Evolutionary conservation across 225 moss, liverwort and hornwort species (phyloP), one percentile per base, ranked within the genome.

Genomic region (Pleurozium schreberi): DNA sequence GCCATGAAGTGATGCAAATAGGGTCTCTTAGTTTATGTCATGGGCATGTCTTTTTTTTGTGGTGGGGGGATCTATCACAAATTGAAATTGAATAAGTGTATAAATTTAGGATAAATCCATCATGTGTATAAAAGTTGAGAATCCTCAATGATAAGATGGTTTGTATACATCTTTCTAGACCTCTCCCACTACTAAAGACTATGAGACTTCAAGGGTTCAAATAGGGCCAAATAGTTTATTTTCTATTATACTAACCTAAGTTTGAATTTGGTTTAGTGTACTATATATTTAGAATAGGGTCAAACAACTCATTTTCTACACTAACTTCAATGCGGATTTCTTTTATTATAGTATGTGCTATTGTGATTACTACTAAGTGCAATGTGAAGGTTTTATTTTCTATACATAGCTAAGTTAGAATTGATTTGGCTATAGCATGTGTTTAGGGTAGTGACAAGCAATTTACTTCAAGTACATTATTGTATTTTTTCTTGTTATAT

Each of bases 281-380:
- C 13, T 26, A 80, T 68, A 5, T 59, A 5, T 42, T 67, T 17
- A 22, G 5, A 4, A 1, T 53, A 47, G 36, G 31, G 19, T 8
- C 5, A 0, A 30, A 31, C 42, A 80, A 42, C 6, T 60, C 3
- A 20, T 59, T 42, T 80, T 42, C 1, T 60, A 20, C 9, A 14
- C 20, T 20, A 59, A 28, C 59, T 3, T 40, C 8, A 28, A 3
- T 12, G 9, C 40, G 0, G 18, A 30, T 27, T 42, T 0, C 0
- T 38, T 10, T 55, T 12, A 40, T 42, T 80, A 28, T 59, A 58
- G 8, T 3, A 79, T 79, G 4, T 30, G 2, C 43, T 43, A 42
- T 26, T 42, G 9, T 50, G 1, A n/a, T n/a, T n/a, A n/a, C n/a
- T n/a, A n/a, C 4, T 31, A 14, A 42, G 9, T 21, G 9, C 31